phyloP scores from a whole-genome alignment of 2,329 filamentous ascomycete species.

The Didymosphaeria variabile region DNA sequence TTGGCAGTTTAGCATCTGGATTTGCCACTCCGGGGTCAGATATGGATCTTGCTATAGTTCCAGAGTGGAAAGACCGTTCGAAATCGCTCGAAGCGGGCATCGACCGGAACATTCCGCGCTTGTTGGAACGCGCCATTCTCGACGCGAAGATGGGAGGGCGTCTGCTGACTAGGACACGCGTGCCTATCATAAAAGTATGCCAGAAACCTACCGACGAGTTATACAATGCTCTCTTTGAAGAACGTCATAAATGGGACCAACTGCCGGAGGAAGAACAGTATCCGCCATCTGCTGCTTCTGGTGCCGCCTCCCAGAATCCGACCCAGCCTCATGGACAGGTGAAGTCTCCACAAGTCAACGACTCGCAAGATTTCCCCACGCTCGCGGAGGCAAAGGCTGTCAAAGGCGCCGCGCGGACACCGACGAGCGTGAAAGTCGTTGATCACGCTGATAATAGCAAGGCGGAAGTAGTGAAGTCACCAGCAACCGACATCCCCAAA shows the following conservation, averaged over 20 bases:
- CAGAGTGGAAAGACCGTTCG: constrained; percentile 56
- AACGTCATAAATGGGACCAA: constrained; percentile 77
- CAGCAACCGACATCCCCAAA: neutral
- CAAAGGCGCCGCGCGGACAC: neutral
- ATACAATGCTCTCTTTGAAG: constrained; percentile 67
- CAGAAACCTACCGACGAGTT: constrained; percentile 72
- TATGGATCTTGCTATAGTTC: constrained; percentile 85
- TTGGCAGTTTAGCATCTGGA: constrained; percentile 83
- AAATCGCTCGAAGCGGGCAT: constrained; percentile 53
- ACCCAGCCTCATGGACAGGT: constrained; percentile 23
- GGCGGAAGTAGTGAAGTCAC: neutral
- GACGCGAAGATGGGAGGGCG: constrained; percentile 77
- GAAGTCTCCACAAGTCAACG: constrained; percentile 15
- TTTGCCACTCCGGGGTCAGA: constrained; percentile 90
- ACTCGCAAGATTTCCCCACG: constrained; percentile 20
- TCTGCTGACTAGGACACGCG: constrained; percentile 78
- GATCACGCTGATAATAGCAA: neutral
- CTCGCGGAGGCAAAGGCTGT: constrained; percentile 12
- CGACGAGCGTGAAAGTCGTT: neutral
- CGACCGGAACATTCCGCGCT: constrained; percentile 69
- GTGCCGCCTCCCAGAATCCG: neutral
- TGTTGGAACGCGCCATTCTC: constrained; percentile 79
- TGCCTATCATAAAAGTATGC: constrained; percentile 89
- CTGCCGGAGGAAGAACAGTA: constrained; percentile 57
- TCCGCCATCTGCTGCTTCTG: constrained; percentile 24